Percentiles rank a stretch among this genome's conserved stretches.
Evolutionary conservation across 768 basidiomycete species (phyloP).

Genomic region (Mycena vitilis): DNA sequence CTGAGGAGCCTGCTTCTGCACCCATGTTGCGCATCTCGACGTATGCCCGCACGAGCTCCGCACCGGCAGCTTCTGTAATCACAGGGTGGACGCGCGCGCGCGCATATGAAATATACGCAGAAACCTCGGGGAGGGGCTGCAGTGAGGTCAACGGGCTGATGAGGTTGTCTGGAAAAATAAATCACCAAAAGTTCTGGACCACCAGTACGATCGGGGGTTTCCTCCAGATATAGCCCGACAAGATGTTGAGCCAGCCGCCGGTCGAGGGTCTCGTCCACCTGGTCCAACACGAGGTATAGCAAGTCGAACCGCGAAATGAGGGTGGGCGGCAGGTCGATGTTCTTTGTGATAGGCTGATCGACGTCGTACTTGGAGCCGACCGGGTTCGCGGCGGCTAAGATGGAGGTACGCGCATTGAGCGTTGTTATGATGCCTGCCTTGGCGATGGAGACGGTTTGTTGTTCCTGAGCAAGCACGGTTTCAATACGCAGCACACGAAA

Average conservation of each 20-base stretch:
- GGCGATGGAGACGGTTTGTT: slow-evolving; percentile 99
- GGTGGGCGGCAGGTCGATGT: slow-evolving; percentile 97
- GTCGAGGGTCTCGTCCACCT: slow-evolving; percentile 90
- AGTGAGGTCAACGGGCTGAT: not conserved
- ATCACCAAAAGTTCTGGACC: slow-evolving; percentile 82
- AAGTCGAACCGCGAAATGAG: slow-evolving; percentile 98
- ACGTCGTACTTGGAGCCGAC: slow-evolving; percentile 96
- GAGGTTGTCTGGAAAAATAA: not conserved
- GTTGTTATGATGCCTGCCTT: slow-evolving; percentile 99
- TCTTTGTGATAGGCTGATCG: slow-evolving; percentile 90
- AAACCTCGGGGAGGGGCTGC: slow-evolving; percentile 90
- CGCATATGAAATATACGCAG: slow-evolving; percentile 95
- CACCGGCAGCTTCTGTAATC: slow-evolving; percentile 86
- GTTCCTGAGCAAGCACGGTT: slow-evolving; percentile 70
- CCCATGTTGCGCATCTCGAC: slow-evolving; percentile 95
- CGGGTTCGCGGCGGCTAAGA: slow-evolving; percentile 97
- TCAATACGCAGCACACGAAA: not conserved
- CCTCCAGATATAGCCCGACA: slow-evolving; percentile 94
- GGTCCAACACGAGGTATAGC: slow-evolving; percentile 94
- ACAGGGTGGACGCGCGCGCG: slow-evolving; percentile 86
- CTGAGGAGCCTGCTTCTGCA: slow-evolving; percentile 85
- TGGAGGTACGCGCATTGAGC: slow-evolving; percentile 97
- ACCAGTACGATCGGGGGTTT: slow-evolving; percentile 74
- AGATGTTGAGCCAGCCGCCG: slow-evolving; percentile 91
- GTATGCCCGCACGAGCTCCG: slow-evolving; percentile 89